These are phyloP conservation scores for Lasiosphaeriaceae sp. DNA, from an alignment of 495 filamentous ascomycete species.

Conservation along the genomic window DNA sequence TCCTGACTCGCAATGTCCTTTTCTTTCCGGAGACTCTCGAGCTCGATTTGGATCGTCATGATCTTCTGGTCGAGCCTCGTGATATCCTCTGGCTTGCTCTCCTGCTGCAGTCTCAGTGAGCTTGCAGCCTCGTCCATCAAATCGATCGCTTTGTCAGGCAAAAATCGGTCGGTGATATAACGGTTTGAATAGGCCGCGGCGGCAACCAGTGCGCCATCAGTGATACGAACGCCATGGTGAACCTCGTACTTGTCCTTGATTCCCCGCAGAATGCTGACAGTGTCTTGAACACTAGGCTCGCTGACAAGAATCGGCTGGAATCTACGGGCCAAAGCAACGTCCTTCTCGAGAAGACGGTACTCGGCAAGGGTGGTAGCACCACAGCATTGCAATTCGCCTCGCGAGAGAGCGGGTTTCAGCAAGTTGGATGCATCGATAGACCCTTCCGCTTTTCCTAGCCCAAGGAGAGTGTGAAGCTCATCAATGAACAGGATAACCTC, in stretches of 20 bases:
- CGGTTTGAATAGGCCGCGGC: conserved; percentile 90
- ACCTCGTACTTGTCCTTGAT: conserved; percentile 98
- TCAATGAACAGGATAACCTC: conserved; percentile 93
- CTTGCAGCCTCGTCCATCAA: conserved; percentile 94
- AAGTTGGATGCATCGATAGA: conserved; percentile 96
- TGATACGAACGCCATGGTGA: conserved; percentile 91
- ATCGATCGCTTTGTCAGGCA: conserved; percentile 97
- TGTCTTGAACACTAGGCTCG: conserved; percentile 86
- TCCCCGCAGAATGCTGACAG: conserved; percentile 91
- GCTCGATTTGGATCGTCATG: conserved; percentile 94
- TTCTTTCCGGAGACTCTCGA: conserved; percentile 93
- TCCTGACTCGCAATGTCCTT: conserved; percentile 84
- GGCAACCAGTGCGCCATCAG: conserved; percentile 85
- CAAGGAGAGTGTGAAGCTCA: conserved; percentile 87
- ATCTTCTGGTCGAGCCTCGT: conserved; percentile 87
- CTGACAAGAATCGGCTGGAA: conserved; percentile 91
- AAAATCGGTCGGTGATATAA: conserved; percentile 93
- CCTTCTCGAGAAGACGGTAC: conserved; percentile 91
- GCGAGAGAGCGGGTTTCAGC: conserved; percentile 86
- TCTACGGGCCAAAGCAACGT: conserved; percentile 84
- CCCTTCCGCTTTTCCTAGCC: conserved; percentile 90
- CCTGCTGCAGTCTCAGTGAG: conserved; percentile 84
- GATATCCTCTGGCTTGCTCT: conserved; percentile 93
- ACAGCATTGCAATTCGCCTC: conserved; percentile 92
- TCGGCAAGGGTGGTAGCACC: conserved; percentile 91